Conservation (phyloP, 371 early-diverging fungal species). For the Mucor circinelloides region DNA sequence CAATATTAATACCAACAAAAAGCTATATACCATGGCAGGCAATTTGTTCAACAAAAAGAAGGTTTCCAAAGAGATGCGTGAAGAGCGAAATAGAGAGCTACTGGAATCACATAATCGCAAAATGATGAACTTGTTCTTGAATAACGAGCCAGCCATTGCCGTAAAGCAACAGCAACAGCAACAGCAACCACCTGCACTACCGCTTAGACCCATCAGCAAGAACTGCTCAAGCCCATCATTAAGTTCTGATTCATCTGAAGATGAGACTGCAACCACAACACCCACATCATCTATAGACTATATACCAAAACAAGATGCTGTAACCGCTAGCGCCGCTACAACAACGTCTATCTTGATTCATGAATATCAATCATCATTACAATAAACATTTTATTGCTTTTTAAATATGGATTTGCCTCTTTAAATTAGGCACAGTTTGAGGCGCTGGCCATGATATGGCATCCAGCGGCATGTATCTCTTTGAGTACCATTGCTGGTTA, state of each 20-base stretch:
- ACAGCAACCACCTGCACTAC: conserved; percentile 6
- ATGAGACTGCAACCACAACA: background rate
- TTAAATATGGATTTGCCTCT: background rate
- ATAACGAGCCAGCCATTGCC: background rate
- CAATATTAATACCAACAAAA: conserved; percentile 6
- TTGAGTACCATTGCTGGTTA: conserved; percentile 17
- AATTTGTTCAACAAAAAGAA: conserved; percentile 22
- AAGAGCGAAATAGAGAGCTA: conserved; percentile 23
- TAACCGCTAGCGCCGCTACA: background rate
- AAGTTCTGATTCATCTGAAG: conserved; percentile 8
- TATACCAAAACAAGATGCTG: background rate
- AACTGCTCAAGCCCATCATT: background rate
- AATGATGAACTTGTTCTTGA: conserved; percentile 22
- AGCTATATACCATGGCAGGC: conserved; percentile 24
- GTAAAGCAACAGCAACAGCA: background rate
- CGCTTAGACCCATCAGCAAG: too few relatives aligned
- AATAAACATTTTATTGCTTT: background rate
- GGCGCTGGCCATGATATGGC: conserved; percentile 34
- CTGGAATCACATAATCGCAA: conserved; percentile 22
- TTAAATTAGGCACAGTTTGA: conserved; percentile 12
- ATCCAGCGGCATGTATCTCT: conserved; percentile 18
- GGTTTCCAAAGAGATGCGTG: conserved; percentile 17
- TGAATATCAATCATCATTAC: background rate
- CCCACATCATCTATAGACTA: background rate
- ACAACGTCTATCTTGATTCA: background rate